Conservation (phyloP, 768 basidiomycete species). For the Termitomyces sp. region DNA sequence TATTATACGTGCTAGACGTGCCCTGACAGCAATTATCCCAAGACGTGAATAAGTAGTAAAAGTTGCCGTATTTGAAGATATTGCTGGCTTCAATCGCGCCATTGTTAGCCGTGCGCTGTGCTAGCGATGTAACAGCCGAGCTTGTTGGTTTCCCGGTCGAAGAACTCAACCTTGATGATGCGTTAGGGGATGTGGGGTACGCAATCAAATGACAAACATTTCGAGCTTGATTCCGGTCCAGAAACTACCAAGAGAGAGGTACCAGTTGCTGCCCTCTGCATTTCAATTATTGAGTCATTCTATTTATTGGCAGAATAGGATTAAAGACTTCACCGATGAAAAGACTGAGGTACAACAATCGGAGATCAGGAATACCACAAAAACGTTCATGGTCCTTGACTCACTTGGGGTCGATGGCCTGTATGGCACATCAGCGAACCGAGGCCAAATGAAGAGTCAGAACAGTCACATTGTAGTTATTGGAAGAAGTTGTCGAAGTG, state of each 20-base stretch:
- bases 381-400: not conserved
- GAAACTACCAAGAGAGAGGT: slow-evolving; percentile 51
- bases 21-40: slow-evolving; percentile 57
- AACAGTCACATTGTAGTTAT: slow-evolving; percentile 41
- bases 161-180: slow-evolving; percentile 29
- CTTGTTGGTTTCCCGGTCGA: slow-evolving; percentile 42
- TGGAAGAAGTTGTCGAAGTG: slow-evolving; percentile 36
- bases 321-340: slow-evolving; percentile 1
- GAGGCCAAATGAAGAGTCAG: not conserved
- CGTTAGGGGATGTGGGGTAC: not conserved
- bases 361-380: not conserved
- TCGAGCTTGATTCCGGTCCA: slow-evolving; percentile 53
- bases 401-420: slow-evolving; percentile 15
- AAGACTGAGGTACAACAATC: not conserved
- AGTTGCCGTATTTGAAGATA: slow-evolving; percentile 42
- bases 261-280: slow-evolving; percentile 37
- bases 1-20: slow-evolving; percentile 56
- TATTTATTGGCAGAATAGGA: not conserved
- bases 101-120: slow-evolving; percentile 40
- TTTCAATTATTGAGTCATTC: not conserved
- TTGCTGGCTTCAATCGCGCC: slow-evolving; percentile 51
- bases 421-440: not conserved
- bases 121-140: slow-evolving; percentile 39
- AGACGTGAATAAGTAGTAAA: slow-evolving; percentile 54
- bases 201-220: not conserved